Evolutionary conservation across 2,329 filamentous ascomycete genomes (phyloP).

Genomic region (Penicillium sp.): DNA sequence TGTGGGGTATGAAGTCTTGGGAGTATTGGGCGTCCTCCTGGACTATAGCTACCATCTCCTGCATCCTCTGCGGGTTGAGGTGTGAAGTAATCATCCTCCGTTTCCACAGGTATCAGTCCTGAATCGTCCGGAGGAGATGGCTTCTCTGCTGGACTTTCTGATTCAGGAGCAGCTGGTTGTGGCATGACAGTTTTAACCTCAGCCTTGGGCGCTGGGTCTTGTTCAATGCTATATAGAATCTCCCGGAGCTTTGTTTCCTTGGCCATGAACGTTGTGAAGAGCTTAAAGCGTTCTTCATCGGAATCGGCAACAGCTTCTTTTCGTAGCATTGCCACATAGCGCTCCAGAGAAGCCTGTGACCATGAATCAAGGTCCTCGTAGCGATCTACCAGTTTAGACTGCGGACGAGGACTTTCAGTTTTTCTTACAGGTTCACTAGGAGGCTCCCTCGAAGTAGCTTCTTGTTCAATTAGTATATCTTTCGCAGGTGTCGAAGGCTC

Average conservation of each 20-base stretch:
- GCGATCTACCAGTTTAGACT: slow-evolving; percentile 44
- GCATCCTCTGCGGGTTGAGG: slow-evolving; percentile 23
- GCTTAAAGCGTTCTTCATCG: slow-evolving; percentile 58
- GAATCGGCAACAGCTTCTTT: slow-evolving; percentile 54
- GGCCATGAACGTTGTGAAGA: slow-evolving; percentile 56
- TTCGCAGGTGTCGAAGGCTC: slow-evolving; percentile 2
- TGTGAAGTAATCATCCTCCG: slow-evolving; percentile 26
- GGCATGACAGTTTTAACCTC: slow-evolving; percentile 16
- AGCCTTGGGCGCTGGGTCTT: slow-evolving; percentile 34
- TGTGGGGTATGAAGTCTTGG: slow-evolving; percentile 30
- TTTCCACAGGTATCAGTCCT: slow-evolving; percentile 41
- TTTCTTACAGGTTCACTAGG: slow-evolving; percentile 9
- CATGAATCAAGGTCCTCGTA: slow-evolving; percentile 61
- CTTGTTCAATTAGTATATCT: slow-evolving; percentile 6
- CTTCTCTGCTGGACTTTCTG: slow-evolving; percentile 6
- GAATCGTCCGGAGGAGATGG: slow-evolving; percentile 32
- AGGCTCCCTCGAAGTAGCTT: not conserved
- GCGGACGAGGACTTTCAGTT: slow-evolving; percentile 16
- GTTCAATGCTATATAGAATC: slow-evolving; percentile 55
- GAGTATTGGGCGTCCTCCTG: slow-evolving; percentile 58
- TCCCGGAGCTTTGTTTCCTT: slow-evolving; percentile 55
- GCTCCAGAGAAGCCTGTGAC: slow-evolving; percentile 60
- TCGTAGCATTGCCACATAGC: slow-evolving; percentile 60
- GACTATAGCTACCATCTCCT: slow-evolving; percentile 53
- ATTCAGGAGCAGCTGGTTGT: slow-evolving; percentile 16